These are phyloP conservation scores for Moesziomyces parantarcticus DNA, from an alignment of 1,284 basidiomycete species.

Conservation along the genomic window DNA sequence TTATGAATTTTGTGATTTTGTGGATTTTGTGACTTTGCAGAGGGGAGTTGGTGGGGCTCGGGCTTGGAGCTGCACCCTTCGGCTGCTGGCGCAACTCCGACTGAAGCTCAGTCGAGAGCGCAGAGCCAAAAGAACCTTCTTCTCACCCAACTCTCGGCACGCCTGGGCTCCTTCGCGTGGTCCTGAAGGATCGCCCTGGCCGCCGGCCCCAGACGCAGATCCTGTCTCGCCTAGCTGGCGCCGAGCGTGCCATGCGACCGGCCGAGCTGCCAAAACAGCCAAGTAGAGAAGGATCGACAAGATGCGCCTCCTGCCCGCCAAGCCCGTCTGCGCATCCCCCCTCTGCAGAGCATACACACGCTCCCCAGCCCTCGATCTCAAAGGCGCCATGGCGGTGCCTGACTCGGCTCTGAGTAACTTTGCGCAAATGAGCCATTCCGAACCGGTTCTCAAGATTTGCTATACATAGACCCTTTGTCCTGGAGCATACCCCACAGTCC, in stretches of 20 bases:
- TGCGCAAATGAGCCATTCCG: too few relatives aligned
- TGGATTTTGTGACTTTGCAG: neutral
- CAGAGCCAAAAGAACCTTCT: neutral
- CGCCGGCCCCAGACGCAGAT: neutral
- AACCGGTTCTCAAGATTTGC: neutral
- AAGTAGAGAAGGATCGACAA: neutral
- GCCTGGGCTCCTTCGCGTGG: too few relatives aligned
- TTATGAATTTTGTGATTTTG: neutral
- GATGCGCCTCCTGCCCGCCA: neutral
- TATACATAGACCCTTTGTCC: neutral
- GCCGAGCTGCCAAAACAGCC: neutral
- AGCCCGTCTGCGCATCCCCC: neutral
- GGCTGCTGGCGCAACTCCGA: neutral
- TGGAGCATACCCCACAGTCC: too few relatives aligned
- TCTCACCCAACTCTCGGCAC: too few relatives aligned
- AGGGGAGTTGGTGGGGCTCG: neutral
- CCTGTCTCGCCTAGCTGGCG: neutral
- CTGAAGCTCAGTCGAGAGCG: neutral
- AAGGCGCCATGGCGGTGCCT: too few relatives aligned
- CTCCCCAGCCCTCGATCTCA: neutral
- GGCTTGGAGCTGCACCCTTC: neutral
- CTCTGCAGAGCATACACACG: neutral
- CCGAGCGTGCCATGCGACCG: neutral
- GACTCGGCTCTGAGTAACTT: too few relatives aligned
- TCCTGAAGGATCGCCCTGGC: neutral